These are phyloP conservation scores for Ogataea minuta DNA, from an alignment of 805 yeast species.

Conservation along the genomic window DNA sequence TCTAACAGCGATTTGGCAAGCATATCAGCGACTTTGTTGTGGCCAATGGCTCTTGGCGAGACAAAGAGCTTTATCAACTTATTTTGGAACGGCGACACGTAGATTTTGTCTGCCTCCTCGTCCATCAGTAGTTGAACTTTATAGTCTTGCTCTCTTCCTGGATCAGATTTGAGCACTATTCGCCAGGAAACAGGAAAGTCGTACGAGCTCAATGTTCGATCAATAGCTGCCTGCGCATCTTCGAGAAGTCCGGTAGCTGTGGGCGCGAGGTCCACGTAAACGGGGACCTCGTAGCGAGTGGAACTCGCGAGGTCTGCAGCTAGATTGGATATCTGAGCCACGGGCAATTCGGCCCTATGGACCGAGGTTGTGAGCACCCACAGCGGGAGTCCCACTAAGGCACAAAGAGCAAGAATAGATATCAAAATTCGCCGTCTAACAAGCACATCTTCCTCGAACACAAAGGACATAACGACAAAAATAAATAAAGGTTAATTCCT, in stretches of 20 bases:
- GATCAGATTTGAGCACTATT: conserved; percentile 28
- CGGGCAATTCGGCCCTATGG: conserved; percentile 60
- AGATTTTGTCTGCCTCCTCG: conserved; percentile 21
- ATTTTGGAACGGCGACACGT: conserved; percentile 39
- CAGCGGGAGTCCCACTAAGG: conserved; percentile 53
- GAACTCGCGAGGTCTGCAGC: conserved; percentile 24
- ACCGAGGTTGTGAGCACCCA: conserved; percentile 62
- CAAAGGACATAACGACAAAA: neutral
- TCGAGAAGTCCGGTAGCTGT: conserved; percentile 33
- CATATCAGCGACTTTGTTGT: conserved; percentile 36
- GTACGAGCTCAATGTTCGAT: conserved; percentile 22
- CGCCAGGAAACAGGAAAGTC: conserved; percentile 30
- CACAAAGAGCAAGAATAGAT: conserved; percentile 28
- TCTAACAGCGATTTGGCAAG: conserved; percentile 38
- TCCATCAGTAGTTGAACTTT: conserved; percentile 31
- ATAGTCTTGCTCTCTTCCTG: conserved; percentile 34
- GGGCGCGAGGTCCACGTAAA: conserved; percentile 38
- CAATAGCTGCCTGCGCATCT: conserved; percentile 37
- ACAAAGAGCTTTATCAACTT: conserved; percentile 34
- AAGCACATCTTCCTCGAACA: conserved; percentile 7
- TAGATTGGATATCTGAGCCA: conserved; percentile 36
- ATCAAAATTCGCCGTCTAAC: conserved; percentile 24
- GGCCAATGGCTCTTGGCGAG: conserved; percentile 27
- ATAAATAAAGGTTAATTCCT: neutral
- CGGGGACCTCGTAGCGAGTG: conserved; percentile 39